Base-by-base conservation (phyloP, 129 eudicot genomes). In the Tagetes erecta region DNA sequence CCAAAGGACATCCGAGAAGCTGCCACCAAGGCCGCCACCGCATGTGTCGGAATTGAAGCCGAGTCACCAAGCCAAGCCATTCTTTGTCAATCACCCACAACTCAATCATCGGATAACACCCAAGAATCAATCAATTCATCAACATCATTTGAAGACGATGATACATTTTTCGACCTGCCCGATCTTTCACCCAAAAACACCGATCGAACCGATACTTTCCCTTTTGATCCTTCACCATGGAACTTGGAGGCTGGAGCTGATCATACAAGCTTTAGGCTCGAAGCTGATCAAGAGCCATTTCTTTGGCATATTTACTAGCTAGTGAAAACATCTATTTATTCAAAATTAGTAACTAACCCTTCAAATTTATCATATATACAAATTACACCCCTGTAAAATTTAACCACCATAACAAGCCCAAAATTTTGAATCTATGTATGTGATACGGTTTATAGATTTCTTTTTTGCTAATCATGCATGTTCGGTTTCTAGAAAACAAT, bases 1-100 rank as follows among this genome's bases (percentile, higher is more conserved):
- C 89, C 92, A 10, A 89, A 86, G 78, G 92, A 89, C 82, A 89
- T 89, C 55, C 88, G 88, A 27, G 92, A 80, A 31, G 96, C 96
- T 2, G 92, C 96, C 64, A 86, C 82, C 44, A 82, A 78, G 83
- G 95, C 95, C 0, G 88, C 92, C 5, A 79, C 60, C 27, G 11
- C n/a, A 2, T 45, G 67, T 13, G 64, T 57, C 42, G 78, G 55
- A 38, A 45, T 64, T 20, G 62, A 31, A 45, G 72, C 31, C 13
- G 64, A 72, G 69, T 63, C 77, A 63, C 80, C 89, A 44, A 56
- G 60, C 49, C 80, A 14, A 81, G 49, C 81, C 60, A 82, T 9
- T 66, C 72, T 65, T 33, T 89, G 89, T 20, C 84, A 80, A 40
- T 80, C 89, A 3, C 84, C 87, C 0, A 73, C 91, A 8, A 68